Percentiles rank a stretch among this genome's conserved stretches.
Conservation (phyloP, 2,329 filamentous ascomycete species). For the Elsinoe perseae region DNA sequence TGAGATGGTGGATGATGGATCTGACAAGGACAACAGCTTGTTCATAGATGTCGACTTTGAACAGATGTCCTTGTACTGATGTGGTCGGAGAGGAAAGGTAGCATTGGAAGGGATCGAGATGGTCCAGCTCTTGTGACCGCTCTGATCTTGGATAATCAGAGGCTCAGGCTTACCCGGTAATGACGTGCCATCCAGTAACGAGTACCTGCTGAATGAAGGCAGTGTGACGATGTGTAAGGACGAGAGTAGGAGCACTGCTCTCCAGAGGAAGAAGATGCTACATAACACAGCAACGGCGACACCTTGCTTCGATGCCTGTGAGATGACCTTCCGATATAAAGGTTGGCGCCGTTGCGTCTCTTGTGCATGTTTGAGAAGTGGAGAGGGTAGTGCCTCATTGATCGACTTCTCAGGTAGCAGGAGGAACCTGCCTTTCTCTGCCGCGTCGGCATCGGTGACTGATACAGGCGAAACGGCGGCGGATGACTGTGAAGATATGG, state of each 20-base stretch:
- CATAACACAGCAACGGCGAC: slow-evolving; percentile 18
- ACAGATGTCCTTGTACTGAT: slow-evolving; percentile 64
- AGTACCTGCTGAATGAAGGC: slow-evolving; percentile 39
- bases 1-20: slow-evolving; percentile 47
- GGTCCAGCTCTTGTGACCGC: slow-evolving; percentile 66
- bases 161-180: slow-evolving; percentile 68
- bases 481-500: slow-evolving; percentile 58
- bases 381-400: slow-evolving; percentile 21
- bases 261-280: slow-evolving; percentile 15
- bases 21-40: not conserved
- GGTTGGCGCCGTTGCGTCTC: slow-evolving; percentile 13
- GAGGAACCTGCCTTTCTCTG: slow-evolving; percentile 50
- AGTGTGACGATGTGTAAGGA: slow-evolving; percentile 29
- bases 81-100: slow-evolving; percentile 58
- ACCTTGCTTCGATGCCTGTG: not conserved
- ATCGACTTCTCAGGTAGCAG: slow-evolving; percentile 15
- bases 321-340: slow-evolving; percentile 4
- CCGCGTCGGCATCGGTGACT: slow-evolving; percentile 46
- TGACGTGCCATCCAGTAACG: slow-evolving; percentile 58
- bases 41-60: slow-evolving; percentile 19
- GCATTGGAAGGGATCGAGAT: slow-evolving; percentile 64
- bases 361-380: slow-evolving; percentile 20
- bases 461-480: slow-evolving; percentile 58
- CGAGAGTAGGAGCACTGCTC: slow-evolving; percentile 12
- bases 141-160: slow-evolving; percentile 58